Percentiles rank a stretch among this genome's conserved stretches.
phyloP scores from a whole-genome alignment of 1,284 basidiomycete species.

The Cutaneotrichosporon sp. region DNA sequence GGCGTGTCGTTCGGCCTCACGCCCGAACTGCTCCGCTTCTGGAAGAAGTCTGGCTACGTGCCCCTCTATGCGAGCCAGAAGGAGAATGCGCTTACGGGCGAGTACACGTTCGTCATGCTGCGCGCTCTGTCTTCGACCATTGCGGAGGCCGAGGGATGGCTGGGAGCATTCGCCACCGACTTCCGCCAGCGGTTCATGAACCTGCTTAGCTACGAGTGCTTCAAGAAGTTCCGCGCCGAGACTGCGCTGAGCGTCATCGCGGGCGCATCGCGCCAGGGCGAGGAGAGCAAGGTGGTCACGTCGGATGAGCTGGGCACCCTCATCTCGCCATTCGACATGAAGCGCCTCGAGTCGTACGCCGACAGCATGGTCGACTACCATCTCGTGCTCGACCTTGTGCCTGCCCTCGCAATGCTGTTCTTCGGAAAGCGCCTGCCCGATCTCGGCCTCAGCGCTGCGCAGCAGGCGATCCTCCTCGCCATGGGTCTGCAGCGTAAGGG shows the following conservation, averaged over 20 bases:
- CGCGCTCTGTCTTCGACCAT: slow-evolving; percentile 65
- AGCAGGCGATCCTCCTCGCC: slow-evolving; percentile 82
- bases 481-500: slow-evolving; percentile 89
- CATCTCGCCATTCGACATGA: slow-evolving; percentile 90
- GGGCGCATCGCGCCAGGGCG: slow-evolving; percentile 62
- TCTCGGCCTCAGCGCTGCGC: slow-evolving; percentile 73
- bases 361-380: slow-evolving; percentile 97
- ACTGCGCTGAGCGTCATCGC: slow-evolving; percentile 86
- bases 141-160: slow-evolving; percentile 65
- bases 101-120: slow-evolving; percentile 94
- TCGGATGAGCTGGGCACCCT: slow-evolving; percentile 70
- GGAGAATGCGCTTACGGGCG: slow-evolving; percentile 90
- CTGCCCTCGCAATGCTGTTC: slow-evolving; percentile 73
- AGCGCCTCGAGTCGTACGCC: slow-evolving; percentile 91
- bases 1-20: slow-evolving; percentile 97
- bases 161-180: slow-evolving; percentile 86
- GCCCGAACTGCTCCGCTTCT: slow-evolving; percentile 85
- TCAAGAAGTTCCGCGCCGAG: slow-evolving; percentile 86
- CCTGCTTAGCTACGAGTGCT: slow-evolving; percentile 81
- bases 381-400: slow-evolving; percentile 89
- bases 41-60: slow-evolving; percentile 89
- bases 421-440: slow-evolving; percentile 73
- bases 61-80: slow-evolving; percentile 94
- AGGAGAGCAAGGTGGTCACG: slow-evolving; percentile 52
- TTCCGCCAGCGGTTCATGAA: slow-evolving; percentile 88